phyloP scores from a whole-genome alignment of 768 basidiomycete species.

The Tulasnella sp. region DNA sequence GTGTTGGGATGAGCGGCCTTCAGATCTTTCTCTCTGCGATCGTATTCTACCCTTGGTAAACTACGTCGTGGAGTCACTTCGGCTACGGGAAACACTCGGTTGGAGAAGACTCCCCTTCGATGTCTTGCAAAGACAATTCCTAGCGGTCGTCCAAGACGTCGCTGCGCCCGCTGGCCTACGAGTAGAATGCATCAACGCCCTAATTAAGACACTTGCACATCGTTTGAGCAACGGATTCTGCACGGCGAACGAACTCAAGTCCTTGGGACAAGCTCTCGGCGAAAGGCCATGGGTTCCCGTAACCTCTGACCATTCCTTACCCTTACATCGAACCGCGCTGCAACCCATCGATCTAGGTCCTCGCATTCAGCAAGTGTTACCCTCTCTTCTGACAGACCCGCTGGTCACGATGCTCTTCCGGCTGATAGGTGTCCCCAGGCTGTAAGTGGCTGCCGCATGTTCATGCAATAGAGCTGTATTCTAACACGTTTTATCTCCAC shows the following conservation, averaged over 20 bases:
- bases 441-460: not conserved
- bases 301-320: not conserved
- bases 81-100: not conserved
- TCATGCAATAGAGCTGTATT: too few species aligned
- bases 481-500: too few species aligned
- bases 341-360: not conserved
- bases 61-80: not conserved
- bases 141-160: not conserved
- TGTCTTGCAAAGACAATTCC: not conserved
- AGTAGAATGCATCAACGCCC: not conserved
- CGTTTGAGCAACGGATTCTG: not conserved
- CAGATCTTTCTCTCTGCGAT: not conserved
- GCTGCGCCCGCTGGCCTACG: not conserved
- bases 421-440: not conserved
- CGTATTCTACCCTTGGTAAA: not conserved
- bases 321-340: not conserved
- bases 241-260: not conserved
- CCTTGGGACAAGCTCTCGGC: not conserved
- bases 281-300: constrained; percentile 1
- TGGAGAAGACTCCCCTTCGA: not conserved
- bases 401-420: not conserved
- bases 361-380: not conserved
- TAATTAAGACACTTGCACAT: not conserved
- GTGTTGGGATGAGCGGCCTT: not conserved
- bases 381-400: not conserved